Evolutionary conservation across 495 filamentous ascomycete genomes (phyloP).

Genomic region (Aspergillus leporis): DNA sequence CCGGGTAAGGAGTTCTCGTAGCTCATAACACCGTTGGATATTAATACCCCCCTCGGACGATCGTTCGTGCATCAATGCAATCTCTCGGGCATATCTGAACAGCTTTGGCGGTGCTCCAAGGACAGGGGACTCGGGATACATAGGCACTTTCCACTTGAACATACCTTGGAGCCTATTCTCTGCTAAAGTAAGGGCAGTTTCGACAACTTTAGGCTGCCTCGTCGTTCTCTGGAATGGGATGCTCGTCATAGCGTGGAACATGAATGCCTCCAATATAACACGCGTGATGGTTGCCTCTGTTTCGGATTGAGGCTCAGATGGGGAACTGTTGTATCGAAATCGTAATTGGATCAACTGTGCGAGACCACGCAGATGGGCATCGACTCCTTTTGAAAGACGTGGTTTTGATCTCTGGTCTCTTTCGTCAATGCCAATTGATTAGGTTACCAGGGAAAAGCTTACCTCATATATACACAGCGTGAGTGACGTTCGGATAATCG

Average conservation of each 20-base stretch:
- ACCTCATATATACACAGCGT: conserved; percentile 30
- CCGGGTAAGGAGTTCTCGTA: conserved; percentile 8
- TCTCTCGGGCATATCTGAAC: conserved; percentile 18
- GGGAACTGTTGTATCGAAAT: not conserved
- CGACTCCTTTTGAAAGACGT: conserved; percentile 14
- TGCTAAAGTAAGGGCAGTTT: conserved; percentile 19
- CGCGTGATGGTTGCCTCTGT: conserved; percentile 15
- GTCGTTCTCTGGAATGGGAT: conserved; percentile 22
- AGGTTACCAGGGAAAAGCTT: not conserved
- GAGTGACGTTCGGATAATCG: conserved; percentile 17
- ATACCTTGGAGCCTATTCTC: conserved; percentile 16
- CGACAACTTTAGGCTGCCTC: conserved; percentile 5
- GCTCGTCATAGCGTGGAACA: conserved; percentile 29
- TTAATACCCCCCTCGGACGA: not conserved
- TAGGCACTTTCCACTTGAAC: not conserved
- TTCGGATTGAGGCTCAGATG: not conserved
- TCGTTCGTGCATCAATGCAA: conserved; percentile 17
- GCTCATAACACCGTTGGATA: not conserved
- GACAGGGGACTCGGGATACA: conserved; percentile 19
- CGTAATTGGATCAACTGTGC: conserved; percentile 21
- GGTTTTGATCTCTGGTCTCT: conserved; percentile 19
- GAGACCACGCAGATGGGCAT: conserved; percentile 22
- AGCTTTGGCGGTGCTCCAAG: conserved; percentile 22
- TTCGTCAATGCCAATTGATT: not conserved
- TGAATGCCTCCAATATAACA: conserved; percentile 26